Evolutionary conservation across 805 yeast genomes (phyloP), one percentile per base, ranked within the genome.

Genomic region (Cyberlindnera bimundalis): DNA sequence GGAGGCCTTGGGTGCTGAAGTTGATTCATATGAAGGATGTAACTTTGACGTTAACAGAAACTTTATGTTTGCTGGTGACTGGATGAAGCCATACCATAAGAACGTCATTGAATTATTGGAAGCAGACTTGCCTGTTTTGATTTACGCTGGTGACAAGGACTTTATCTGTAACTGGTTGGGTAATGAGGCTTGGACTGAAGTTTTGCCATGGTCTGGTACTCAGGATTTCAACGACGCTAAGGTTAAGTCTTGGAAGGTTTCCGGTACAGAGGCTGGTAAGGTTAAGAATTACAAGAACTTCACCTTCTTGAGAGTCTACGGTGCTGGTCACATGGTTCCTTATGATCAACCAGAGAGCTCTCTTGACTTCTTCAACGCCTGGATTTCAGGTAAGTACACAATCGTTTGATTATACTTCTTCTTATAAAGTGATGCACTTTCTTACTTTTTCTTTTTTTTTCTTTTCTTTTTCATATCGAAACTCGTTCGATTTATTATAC

Each of bases 111-210:
- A 78, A 33, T 66, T 89, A 47, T 74, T 91, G 52, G 89, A 88
- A 47, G 61, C 73, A 18, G 83, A 73, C 10, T 56, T 90, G 36
- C 96, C 96, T 3, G 90, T 89, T 19, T 73, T 91, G 61, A 74
- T 91, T 47, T 91, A 90, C 56, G 96, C 96, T 13, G 98, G 98
- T 59, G 96, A 90, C 68, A 87, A 88, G 67, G 98, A 90, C 65
- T 90, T 81, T 65, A 90, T 90, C 60, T 90, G 97, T 69, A 90
- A 91, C 70, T 90, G 96, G 96, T 74, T 91, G 58, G 98, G 97
- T 50, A 89, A 89, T 63, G 77, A 79, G 58, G 93, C 84, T 13
- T 86, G 96, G 95, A 71, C 91, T 27, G 72, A 84, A 58, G 76
- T 67, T 35, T 72, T 88, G 40, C 84, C 84, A 56, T 84, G 87